Percentiles rank a stretch among this genome's conserved stretches.
Evolutionary conservation across 164 flowering plant species (phyloP).

Genomic region (Magnolia sinica): DNA sequence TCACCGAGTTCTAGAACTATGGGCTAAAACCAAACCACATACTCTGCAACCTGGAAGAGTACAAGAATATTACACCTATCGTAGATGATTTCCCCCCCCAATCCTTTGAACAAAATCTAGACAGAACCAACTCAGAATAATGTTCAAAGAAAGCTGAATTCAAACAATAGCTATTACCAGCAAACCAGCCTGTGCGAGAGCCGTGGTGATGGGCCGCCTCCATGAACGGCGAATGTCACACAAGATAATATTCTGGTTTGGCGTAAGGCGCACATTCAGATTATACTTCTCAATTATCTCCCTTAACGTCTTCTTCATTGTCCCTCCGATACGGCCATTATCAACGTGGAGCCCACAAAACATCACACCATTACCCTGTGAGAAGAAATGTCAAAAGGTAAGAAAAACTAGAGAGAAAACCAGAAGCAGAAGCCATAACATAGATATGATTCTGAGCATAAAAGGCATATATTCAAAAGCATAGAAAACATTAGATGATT

Average conservation of each 20-base stretch:
- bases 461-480: neutral
- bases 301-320: slow-evolving; percentile 74
- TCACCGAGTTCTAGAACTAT: too few relatives aligned
- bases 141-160: neutral
- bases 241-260: slow-evolving; percentile 88
- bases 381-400: neutral
- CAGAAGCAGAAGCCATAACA: neutral
- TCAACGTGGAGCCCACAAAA: slow-evolving; percentile 96
- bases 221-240: slow-evolving; percentile 70
- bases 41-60: too few relatives aligned
- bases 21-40: too few relatives aligned
- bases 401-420: neutral
- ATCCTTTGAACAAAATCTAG: neutral
- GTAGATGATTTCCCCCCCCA: neutral
- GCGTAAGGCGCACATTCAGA: slow-evolving; percentile 78
- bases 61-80: too few relatives aligned
- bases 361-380: slow-evolving; percentile 78
- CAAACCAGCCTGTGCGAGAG: slow-evolving; percentile 89
- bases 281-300: slow-evolving; percentile 85
- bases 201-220: slow-evolving; percentile 74
- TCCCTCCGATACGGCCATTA: slow-evolving; percentile 83
- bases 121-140: neutral
- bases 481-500: neutral
- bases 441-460: neutral
- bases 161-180: slow-evolving; percentile 46